These are phyloP conservation scores for Colletotrichum paranaense DNA, from an alignment of 2,329 filamentous ascomycete species.

Conservation along the genomic window DNA sequence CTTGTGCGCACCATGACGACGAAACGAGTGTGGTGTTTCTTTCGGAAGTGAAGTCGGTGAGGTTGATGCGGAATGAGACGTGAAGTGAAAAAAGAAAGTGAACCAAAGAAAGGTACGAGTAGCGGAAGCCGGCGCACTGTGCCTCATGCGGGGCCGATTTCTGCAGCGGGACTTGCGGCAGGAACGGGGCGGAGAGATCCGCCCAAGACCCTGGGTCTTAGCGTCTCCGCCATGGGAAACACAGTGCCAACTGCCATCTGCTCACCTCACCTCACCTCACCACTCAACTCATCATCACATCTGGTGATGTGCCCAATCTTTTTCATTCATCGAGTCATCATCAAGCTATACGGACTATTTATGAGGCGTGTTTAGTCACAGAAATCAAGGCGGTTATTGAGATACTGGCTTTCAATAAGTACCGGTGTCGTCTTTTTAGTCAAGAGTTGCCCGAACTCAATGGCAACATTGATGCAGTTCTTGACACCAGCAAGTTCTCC, in stretches of 20 bases:
- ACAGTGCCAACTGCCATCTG: neutral
- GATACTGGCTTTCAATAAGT: no score
- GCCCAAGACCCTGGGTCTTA: neutral
- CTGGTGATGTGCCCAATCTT: neutral
- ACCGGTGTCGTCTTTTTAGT: no score
- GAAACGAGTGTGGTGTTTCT: neutral
- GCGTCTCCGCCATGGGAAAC: neutral
- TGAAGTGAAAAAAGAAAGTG: neutral
- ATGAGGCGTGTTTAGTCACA: rapidly evolving
- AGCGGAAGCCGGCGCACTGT: neutral
- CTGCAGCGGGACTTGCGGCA: neutral
- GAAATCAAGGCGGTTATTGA: rapidly evolving
- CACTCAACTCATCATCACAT: neutral
- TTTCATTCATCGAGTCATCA: neutral
- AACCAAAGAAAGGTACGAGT: neutral
- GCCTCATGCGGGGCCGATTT: neutral
- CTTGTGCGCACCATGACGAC: constrained; percentile 24
- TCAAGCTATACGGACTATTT: rapidly evolving
- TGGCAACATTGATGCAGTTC: no score
- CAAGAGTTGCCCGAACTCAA: no score
- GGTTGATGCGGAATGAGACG: neutral
- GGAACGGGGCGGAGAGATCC: neutral
- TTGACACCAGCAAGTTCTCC: no score
- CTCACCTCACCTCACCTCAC: neutral
- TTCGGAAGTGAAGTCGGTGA: neutral